Base-by-base conservation (phyloP, 768 basidiomycete genomes). In the Paxillus ammoniavirescens region DNA sequence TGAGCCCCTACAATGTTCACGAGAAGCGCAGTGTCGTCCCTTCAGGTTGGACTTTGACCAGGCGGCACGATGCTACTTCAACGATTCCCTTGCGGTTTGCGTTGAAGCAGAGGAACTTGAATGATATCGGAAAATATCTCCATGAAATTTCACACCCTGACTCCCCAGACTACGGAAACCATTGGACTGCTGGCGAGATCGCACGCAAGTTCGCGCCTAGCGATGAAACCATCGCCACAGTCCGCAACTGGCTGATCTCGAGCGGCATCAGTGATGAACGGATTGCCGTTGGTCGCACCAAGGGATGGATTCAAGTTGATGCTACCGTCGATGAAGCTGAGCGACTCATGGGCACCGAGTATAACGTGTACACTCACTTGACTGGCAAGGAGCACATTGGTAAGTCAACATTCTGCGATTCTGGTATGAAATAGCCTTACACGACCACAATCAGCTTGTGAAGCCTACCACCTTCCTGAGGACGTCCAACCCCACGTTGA, bases 11-110 rank as follows among this genome's bases (percentile, higher is more conserved):
- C 57, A 65, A 63, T 49, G 47, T 76, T 30, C 77, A 78, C 52
- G 78, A 78, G 61, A 73, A 65, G 42, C 76, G 76, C 50, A 64
- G 63, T 14, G 56, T 42, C 12, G 58, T 66, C 3, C 76, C 77
- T 2, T 2, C 47, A 0, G 64, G 62, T 5, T 82, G 79, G 79
- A 57, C 61, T 5, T 61, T 68, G 13, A 56, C 70, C 13, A 70
- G 73, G 33, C 66, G 73, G 40, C 71, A 74, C 37, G 65, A 70
- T 5, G 53, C 73, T 14, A 61, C 69, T 13, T 55, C 64, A 13
- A 38, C 36, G 3, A 53, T 73, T 10, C 68, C 66, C 3, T 30
- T 74, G 18, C 64, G 59, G n/a, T 63, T 73, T 46, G 67, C 71
- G 15, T 59, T 74, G 51, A 61, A 53, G 18, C 73, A 73, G 55